A percentile compares a stretch with the other conserved stretches of the same genome.
Evolutionary conservation across 148 eudicot genomes (phyloP).

Genomic region (Chenopodium quinoa): DNA sequence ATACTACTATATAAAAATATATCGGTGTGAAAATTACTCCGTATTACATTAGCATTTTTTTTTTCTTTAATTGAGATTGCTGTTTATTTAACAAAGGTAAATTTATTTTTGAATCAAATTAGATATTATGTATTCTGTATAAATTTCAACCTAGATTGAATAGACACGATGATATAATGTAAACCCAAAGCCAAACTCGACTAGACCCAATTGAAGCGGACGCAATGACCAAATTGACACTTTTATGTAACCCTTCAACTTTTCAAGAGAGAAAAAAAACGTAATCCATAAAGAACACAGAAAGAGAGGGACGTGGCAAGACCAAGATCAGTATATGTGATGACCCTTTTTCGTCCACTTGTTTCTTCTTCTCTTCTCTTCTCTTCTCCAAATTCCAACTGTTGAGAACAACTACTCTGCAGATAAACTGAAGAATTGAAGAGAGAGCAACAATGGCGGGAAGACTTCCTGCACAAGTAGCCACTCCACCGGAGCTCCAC

Average conservation of each 20-base stretch:
- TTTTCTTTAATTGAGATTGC: too few species aligned
- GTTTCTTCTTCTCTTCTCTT: background rate
- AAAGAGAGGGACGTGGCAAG: conserved; percentile 55
- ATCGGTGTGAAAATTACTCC: background rate
- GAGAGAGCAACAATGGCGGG: conserved; percentile 46
- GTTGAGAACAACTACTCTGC: background rate
- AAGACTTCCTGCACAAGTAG: conserved; percentile 48
- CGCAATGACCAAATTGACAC: too few species aligned
- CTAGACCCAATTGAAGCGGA: too few species aligned
- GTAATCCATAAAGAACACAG: conserved; percentile 28
- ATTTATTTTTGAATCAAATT: too few species aligned
- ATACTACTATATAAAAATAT: too few species aligned
- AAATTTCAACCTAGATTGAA: too few species aligned
- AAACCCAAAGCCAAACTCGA: too few species aligned
- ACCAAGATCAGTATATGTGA: conserved; percentile 30
- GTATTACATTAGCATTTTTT: too few species aligned
- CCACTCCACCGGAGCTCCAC: conserved; percentile 39
- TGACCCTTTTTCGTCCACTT: conserved; percentile 1
- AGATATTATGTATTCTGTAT: too few species aligned
- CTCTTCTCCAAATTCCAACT: background rate
- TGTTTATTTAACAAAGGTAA: too few species aligned
- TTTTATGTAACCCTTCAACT: too few species aligned
- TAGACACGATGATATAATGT: too few species aligned
- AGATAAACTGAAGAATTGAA: background rate
- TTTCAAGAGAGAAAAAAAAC: background rate